Conservation (phyloP, 2,329 filamentous ascomycete genomes). For the Calycina herbarum region DNA sequence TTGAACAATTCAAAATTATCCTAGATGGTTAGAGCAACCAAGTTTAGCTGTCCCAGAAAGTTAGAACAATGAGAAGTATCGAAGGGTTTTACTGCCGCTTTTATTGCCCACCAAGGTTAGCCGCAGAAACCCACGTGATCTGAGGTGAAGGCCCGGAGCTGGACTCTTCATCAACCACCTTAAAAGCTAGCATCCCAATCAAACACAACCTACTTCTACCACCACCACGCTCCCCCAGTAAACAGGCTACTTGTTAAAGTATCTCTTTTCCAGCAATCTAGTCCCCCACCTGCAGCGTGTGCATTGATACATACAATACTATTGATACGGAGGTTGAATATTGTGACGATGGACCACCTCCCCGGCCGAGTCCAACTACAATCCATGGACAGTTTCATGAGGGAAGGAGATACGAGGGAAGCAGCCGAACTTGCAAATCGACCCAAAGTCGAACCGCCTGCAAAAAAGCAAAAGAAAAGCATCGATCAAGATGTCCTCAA, state of each 20-base stretch:
- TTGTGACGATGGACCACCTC: not conserved
- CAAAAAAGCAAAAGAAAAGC: constrained; percentile 21
- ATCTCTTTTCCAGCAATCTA: not conserved
- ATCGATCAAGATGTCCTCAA: constrained; percentile 17
- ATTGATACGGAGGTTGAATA: not conserved
- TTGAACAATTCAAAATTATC: too few relatives aligned
- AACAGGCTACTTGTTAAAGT: not conserved
- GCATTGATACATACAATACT: constrained; percentile 1
- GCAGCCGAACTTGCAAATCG: not conserved
- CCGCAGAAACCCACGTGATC: too few relatives aligned
- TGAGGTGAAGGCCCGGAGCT: too few relatives aligned
- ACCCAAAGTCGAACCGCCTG: constrained; percentile 1
- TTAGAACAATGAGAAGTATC: too few relatives aligned
- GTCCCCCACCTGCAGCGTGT: not conserved
- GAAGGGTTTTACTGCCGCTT: too few relatives aligned
- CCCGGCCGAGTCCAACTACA: constrained; percentile 1
- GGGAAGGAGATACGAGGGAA: constrained; percentile 19
- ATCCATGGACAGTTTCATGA: constrained; percentile 23
- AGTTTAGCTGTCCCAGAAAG: too few relatives aligned
- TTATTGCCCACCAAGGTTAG: too few relatives aligned
- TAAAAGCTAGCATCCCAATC: not conserved
- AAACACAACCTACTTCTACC: not conserved
- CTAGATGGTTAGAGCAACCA: too few relatives aligned
- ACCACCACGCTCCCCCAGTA: not conserved
- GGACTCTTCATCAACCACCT: not conserved